Percentiles rank a stretch among this genome's conserved stretches.
phyloP scores from a whole-genome alignment of 306 rosid genomes.

The Arachis stenosperma region DNA sequence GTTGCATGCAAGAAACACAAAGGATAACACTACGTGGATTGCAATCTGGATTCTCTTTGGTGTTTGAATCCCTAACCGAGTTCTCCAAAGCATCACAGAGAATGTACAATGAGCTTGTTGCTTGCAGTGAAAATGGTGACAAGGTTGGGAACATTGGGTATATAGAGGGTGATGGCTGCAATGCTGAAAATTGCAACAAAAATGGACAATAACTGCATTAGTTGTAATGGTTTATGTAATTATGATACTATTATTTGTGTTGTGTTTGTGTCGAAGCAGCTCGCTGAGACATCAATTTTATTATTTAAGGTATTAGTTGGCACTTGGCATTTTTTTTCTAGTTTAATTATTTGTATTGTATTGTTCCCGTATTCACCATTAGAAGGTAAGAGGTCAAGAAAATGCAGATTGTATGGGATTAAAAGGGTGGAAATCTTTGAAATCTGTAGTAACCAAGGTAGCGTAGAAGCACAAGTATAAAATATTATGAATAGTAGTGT shows the following conservation, averaged over 20 bases:
- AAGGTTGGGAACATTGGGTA: constrained; percentile 52
- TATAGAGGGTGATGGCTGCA: constrained; percentile 57
- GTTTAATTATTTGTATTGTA: constrained; percentile 29
- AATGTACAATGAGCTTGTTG: constrained; percentile 72
- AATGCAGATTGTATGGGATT: neutral
- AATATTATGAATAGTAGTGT: neutral
- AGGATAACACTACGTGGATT: constrained; percentile 73
- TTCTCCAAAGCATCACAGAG: constrained; percentile 77
- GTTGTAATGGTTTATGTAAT: constrained; percentile 53
- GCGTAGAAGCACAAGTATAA: neutral
- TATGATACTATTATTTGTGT: constrained; percentile 45
- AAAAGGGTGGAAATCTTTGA: neutral
- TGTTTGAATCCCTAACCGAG: constrained; percentile 74
- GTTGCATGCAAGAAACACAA: constrained; percentile 74
- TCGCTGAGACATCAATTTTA: constrained; percentile 75
- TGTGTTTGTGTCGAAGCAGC: constrained; percentile 72
- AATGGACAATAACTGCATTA: constrained; percentile 31
- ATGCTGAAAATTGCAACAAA: constrained; percentile 47
- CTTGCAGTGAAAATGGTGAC: constrained; percentile 55
- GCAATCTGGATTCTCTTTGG: constrained; percentile 76
- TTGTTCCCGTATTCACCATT: constrained; percentile 26
- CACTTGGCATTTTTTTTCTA: too few relatives aligned
- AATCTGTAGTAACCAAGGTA: neutral
- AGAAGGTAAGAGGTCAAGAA: constrained; percentile 1
- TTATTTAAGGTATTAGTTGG: constrained; percentile 37